phyloP scores from a whole-genome alignment of 805 yeast genomes.

The Candida ascalaphidarum region DNA sequence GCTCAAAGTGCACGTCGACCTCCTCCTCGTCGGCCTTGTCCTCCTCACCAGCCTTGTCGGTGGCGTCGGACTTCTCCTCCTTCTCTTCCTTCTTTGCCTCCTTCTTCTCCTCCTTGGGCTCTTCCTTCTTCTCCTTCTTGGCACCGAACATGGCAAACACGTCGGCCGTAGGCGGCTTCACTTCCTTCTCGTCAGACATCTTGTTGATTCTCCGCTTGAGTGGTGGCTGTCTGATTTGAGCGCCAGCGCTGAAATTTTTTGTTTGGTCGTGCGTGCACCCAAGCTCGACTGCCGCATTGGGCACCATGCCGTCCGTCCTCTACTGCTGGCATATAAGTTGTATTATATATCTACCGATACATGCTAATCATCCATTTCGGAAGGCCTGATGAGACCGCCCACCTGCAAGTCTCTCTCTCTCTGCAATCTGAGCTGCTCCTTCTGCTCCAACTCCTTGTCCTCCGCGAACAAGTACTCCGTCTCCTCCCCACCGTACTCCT shows the following conservation, averaged over 20 bases:
- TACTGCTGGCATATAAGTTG: too few relatives aligned
- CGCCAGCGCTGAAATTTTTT: too few relatives aligned
- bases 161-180: conserved; percentile 66
- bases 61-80: conserved; percentile 25
- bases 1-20: conserved; percentile 91
- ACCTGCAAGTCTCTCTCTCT: conserved; percentile 77
- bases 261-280: too few relatives aligned
- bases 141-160: conserved; percentile 97
- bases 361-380: conserved; percentile 77
- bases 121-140: conserved; percentile 58
- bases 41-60: conserved; percentile 18
- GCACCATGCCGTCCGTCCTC: too few relatives aligned
- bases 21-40: conserved; percentile 54
- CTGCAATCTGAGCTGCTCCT: conserved; percentile 60
- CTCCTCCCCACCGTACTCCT: conserved; percentile 91
- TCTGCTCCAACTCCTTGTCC: conserved; percentile 72
- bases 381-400: conserved; percentile 92
- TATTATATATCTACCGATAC: not conserved
- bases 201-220: too few relatives aligned
- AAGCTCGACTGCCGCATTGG: too few relatives aligned
- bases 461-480: conserved; percentile 93
- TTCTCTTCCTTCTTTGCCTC: conserved; percentile 21
- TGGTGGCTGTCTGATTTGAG: too few relatives aligned
- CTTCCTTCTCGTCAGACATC: too few relatives aligned
- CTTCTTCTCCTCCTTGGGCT: conserved; percentile 21